A percentile compares a stretch with the other conserved stretches of the same genome.
Evolutionary conservation across 306 rosid species (phyloP).

Genomic region (Prunus mongolica): DNA sequence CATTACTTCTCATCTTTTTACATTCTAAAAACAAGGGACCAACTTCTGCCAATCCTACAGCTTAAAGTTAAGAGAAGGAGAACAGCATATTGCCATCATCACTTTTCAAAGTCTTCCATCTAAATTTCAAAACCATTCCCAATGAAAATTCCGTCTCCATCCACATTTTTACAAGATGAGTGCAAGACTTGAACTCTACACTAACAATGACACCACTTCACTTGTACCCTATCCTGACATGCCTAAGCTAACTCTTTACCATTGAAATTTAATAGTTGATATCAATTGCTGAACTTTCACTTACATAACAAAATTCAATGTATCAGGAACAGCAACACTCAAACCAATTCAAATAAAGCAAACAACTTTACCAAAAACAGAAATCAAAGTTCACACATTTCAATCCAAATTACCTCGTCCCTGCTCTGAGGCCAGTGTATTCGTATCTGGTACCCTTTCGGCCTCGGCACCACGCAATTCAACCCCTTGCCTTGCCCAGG

Average conservation of each 20-base stretch:
- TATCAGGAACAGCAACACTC: not conserved
- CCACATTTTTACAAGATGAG: not conserved
- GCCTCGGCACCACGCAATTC: conserved; percentile 64
- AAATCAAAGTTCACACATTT: conserved; percentile 20
- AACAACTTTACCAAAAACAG: not conserved
- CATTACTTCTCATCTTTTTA: not conserved
- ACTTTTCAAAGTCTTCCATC: not conserved
- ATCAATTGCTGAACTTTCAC: not conserved
- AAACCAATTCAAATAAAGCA: not conserved
- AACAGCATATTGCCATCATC: not conserved
- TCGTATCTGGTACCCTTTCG: conserved; percentile 51
- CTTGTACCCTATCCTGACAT: not conserved
- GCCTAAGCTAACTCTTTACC: not conserved
- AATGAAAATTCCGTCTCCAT: not conserved
- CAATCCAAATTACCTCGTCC: conserved; percentile 63
- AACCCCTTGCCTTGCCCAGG: conserved; percentile 45
- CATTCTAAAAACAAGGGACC: not conserved
- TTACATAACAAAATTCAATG: not conserved
- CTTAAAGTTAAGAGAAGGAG: not conserved
- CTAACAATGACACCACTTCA: not conserved
- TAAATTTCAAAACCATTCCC: not conserved
- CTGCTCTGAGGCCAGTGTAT: conserved; percentile 81
- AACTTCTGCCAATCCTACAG: not conserved
- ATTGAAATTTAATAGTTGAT: not conserved
- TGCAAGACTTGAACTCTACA: not conserved